A percentile compares a stretch with the other conserved stretches of the same genome.
Conservation (phyloP, 371 early-diverging fungal species). For the Racocetra persica region DNA sequence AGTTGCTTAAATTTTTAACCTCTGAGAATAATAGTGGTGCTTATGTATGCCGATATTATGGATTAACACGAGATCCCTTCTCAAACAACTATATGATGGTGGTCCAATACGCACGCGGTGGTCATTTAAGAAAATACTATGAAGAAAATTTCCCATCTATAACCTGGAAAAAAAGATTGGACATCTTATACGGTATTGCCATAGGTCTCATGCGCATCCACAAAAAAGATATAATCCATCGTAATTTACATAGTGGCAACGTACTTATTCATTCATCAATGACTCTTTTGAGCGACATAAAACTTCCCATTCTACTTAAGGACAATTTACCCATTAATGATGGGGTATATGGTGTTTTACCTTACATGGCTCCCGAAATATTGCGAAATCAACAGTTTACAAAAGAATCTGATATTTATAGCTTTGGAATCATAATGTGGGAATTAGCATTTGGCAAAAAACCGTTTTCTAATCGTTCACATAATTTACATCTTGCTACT, state of each 20-base stretch:
- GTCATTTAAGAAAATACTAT: not conserved
- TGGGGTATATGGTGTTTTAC: conserved; percentile 23
- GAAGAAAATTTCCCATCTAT: not conserved
- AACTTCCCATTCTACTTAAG: not conserved
- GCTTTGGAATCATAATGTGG: conserved; percentile 38
- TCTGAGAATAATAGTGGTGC: conserved; percentile 4
- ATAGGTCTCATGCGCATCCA: conserved; percentile 2
- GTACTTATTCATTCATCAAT: not conserved
- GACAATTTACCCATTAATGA: not conserved
- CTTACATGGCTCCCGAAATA: conserved; percentile 33
- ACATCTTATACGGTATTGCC: conserved; percentile 4
- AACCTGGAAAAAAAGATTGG: conserved; percentile 22
- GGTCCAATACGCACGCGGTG: not conserved
- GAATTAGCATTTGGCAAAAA: not conserved
- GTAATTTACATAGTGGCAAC: conserved; percentile 33
- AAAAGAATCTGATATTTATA: conserved; percentile 26
- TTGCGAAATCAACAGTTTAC: not conserved
- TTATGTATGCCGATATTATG: not conserved
- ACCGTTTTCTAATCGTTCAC: conserved; percentile 25
- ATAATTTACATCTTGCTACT: conserved; percentile 6
- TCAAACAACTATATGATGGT: conserved; percentile 23
- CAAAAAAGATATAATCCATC: not conserved
- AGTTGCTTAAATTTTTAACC: not conserved
- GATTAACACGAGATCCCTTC: conserved; percentile 16
- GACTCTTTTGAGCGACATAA: not conserved